phyloP scores from a whole-genome alignment of 805 yeast genomes.

The Wickerhamiella dianesei region DNA sequence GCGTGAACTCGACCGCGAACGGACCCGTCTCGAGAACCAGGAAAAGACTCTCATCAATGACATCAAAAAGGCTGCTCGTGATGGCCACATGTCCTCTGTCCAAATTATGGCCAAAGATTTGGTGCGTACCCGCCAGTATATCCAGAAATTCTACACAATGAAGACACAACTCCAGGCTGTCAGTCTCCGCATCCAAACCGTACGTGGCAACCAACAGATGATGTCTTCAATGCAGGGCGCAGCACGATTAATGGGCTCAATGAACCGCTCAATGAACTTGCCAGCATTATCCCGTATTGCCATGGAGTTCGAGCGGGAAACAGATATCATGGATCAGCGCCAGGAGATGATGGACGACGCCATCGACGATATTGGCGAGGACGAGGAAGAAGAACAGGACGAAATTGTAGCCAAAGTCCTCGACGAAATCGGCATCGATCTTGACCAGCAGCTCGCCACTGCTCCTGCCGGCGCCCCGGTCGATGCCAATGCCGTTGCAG shows the following conservation, averaged over 20 bases:
- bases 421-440: constrained; percentile 91
- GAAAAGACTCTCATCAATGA: constrained; percentile 79
- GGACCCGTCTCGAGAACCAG: constrained; percentile 72
- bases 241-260: constrained; percentile 63
- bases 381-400: constrained; percentile 67
- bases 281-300: constrained; percentile 82
- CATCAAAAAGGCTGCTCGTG: constrained; percentile 82
- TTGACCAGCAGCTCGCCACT: constrained; percentile 39
- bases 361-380: constrained; percentile 83
- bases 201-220: constrained; percentile 91
- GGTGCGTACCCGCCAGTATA: constrained; percentile 70
- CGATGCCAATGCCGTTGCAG: constrained; percentile 26
- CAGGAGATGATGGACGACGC: constrained; percentile 99
- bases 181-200: constrained; percentile 79
- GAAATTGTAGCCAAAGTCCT: constrained; percentile 82
- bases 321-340: constrained; percentile 94
- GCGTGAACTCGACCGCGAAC: constrained; percentile 82
- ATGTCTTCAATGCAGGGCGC: constrained; percentile 90
- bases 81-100: constrained; percentile 76
- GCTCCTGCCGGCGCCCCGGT: constrained; percentile 36
- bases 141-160: constrained; percentile 83
- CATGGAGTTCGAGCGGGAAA: constrained; percentile 88
- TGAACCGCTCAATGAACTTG: constrained; percentile 82
- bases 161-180: constrained; percentile 93
- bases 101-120: constrained; percentile 93